Percentiles rank a stretch among this genome's conserved stretches.
These are phyloP conservation scores for Phellopilus nigrolimitatus DNA, from an alignment of 1,284 basidiomycete genomes.

Conservation along the genomic window DNA sequence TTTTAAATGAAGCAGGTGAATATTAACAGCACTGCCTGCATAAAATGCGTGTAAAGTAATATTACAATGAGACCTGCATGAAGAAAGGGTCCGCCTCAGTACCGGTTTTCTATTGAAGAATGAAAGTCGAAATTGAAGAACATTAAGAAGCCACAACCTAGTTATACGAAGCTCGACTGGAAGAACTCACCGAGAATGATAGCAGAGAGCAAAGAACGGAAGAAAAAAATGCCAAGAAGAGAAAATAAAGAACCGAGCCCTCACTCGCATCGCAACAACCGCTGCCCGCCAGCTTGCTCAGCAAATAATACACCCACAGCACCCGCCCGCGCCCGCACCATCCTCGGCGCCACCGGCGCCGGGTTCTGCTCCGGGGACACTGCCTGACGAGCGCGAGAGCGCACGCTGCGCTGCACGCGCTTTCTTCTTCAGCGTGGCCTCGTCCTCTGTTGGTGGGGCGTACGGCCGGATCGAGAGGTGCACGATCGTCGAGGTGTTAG, in stretches of 20 bases:
- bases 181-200: not conserved
- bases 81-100: no score
- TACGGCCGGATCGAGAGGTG: conserved; percentile 76
- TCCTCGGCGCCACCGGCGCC: conserved; percentile 21
- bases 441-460: conserved; percentile 47
- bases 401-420: conserved; percentile 10
- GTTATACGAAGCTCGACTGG: no score
- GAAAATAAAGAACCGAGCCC: not conserved
- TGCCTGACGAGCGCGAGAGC: not conserved
- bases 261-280: not conserved
- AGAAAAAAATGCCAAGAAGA: not conserved
- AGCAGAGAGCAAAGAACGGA: not conserved
- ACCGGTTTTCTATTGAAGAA: no score
- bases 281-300: conserved; percentile 21
- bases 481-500: conserved; percentile 59
- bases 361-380: not conserved
- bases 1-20: no score
- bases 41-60: no score
- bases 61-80: no score
- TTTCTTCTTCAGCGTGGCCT: conserved; percentile 48
- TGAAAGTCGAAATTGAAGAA: no score
- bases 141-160: no score
- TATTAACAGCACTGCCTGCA: no score
- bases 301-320: conserved; percentile 39
- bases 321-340: conserved; percentile 23